Conservation (phyloP, 1,284 basidiomycete species). For the Microbotryum intermedium region DNA sequence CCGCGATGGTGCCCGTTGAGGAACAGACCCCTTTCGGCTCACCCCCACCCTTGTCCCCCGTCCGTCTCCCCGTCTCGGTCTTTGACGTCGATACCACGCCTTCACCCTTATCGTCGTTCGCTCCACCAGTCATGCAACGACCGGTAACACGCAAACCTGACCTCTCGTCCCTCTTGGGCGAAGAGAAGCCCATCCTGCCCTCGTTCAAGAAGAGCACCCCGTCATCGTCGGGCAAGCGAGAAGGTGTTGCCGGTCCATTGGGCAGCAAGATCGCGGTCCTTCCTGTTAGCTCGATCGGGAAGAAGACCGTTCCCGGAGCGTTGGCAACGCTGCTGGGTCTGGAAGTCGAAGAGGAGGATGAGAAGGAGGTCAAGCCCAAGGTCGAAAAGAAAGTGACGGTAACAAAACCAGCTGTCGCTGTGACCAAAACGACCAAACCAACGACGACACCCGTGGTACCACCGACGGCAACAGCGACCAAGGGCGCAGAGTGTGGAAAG, state of each 20-base stretch:
- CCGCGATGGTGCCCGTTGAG: neutral
- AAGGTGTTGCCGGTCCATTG: constrained; percentile 1
- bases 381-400: neutral
- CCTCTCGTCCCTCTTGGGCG: constrained; percentile 19
- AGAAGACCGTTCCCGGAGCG: constrained; percentile 14
- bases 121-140: neutral
- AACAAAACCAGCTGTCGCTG: neutral
- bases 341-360: constrained; percentile 7
- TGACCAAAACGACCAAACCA: neutral
- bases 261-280: constrained; percentile 14
- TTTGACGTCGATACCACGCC: neutral
- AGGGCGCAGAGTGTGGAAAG: neutral
- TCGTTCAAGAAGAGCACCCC: constrained; percentile 3
- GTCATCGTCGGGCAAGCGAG: neutral
- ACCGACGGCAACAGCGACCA: neutral
- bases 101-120: neutral
- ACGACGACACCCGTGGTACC: neutral
- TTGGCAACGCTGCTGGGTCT: constrained; percentile 22
- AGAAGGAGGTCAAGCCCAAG: neutral
- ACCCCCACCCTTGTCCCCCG: constrained; percentile 7
- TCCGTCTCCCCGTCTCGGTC: constrained; percentile 1
- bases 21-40: constrained; percentile 15
- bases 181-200: constrained; percentile 13
- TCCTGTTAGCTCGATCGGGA: constrained; percentile 14
- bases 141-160: constrained; percentile 2